Evolutionary conservation across 176 grass and related monocot species (phyloP).

Genomic region (Pontederia paniculata): DNA sequence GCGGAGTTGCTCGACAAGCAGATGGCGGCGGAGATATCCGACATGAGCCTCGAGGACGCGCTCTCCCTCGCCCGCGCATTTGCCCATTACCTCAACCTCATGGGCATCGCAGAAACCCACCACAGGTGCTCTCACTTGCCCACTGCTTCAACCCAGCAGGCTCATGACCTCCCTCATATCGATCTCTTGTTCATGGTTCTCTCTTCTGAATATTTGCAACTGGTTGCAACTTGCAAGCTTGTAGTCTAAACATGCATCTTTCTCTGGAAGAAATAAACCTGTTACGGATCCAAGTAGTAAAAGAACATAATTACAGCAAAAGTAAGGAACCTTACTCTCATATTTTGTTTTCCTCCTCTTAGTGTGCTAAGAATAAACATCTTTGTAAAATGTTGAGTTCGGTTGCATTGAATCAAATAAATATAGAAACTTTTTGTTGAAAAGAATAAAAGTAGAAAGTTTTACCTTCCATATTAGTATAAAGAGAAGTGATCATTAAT

Average conservation of each 20-base stretch:
- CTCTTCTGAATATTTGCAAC: too few species aligned
- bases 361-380: too few species aligned
- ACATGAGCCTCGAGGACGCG: slow-evolving; percentile 70
- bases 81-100: slow-evolving; percentile 84
- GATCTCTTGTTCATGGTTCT: neutral
- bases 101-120: slow-evolving; percentile 73
- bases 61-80: slow-evolving; percentile 71
- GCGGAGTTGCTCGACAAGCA: slow-evolving; percentile 62
- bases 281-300: too few species aligned
- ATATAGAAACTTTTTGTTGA: too few species aligned
- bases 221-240: too few species aligned
- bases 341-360: too few species aligned
- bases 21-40: slow-evolving; percentile 50
- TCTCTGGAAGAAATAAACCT: too few species aligned
- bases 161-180: neutral
- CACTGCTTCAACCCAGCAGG: neutral
- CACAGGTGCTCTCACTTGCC: slow-evolving; percentile 35
- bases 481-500: neutral
- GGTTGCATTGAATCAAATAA: too few species aligned
- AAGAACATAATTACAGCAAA: too few species aligned
- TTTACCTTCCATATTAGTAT: neutral
- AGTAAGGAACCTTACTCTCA: too few species aligned
- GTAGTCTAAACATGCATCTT: too few species aligned
- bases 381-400: too few species aligned
- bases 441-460: neutral